phyloP scores from a whole-genome alignment of 805 yeast species.

The Priceomyces haplophilus region DNA sequence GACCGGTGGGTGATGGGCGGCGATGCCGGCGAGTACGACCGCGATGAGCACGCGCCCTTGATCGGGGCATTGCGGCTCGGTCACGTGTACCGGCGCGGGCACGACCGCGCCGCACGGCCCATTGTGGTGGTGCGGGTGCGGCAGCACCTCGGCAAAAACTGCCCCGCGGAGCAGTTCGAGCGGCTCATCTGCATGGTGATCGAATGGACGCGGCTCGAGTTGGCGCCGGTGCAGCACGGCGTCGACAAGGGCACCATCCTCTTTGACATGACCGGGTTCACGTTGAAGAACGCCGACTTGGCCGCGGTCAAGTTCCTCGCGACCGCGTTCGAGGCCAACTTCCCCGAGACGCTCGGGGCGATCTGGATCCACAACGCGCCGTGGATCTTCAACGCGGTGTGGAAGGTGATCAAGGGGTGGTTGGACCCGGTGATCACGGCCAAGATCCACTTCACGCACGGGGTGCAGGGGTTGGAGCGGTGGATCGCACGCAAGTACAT shows the following conservation, averaged over 20 bases:
- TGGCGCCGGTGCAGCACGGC: constrained; percentile 33
- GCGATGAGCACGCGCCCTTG: constrained; percentile 63
- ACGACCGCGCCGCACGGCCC: constrained; percentile 47
- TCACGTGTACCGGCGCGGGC: constrained; percentile 68
- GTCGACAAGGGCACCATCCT: constrained; percentile 6
- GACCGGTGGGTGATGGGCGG: constrained; percentile 90
- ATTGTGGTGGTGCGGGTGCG: constrained; percentile 17
- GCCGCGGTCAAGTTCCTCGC: constrained; percentile 83
- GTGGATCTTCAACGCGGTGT: constrained; percentile 89
- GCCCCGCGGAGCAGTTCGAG: constrained; percentile 40
- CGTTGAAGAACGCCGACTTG: constrained; percentile 86
- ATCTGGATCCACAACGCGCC: constrained; percentile 89
- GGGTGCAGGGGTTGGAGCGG: constrained; percentile 60
- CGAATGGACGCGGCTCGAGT: constrained; percentile 67
- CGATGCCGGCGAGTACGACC: constrained; percentile 47
- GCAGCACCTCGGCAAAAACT: constrained; percentile 21
- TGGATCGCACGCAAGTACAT: constrained; percentile 58
- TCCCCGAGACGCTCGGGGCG: constrained; percentile 85
- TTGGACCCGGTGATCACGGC: constrained; percentile 94
- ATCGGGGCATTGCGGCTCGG: constrained; percentile 53
- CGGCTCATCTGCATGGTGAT: constrained; percentile 65
- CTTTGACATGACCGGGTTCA: constrained; percentile 65
- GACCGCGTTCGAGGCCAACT: constrained; percentile 84
- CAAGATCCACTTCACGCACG: constrained; percentile 80
- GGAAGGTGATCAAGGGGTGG: constrained; percentile 91